Evolutionary conservation across 2,329 filamentous ascomycete genomes (phyloP).

Genomic region (Endoconidiophora laricicola): DNA sequence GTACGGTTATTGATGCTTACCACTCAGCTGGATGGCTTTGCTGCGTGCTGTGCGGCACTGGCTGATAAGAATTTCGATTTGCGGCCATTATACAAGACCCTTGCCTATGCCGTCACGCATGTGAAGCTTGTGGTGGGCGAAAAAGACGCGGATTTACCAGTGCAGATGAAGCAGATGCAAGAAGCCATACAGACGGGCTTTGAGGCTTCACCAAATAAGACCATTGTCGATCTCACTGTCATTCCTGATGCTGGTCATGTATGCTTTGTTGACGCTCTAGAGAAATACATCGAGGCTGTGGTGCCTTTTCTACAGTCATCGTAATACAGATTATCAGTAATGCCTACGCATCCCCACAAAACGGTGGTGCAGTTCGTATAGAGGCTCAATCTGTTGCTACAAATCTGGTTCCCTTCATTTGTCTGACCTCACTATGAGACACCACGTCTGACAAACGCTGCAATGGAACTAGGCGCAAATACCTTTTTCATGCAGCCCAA

Average conservation of each 20-base stretch:
- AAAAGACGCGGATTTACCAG: conserved; percentile 25
- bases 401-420: too few species aligned
- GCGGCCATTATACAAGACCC: conserved; percentile 19
- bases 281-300: conserved; percentile 19
- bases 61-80: conserved; percentile 24
- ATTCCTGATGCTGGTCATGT: conserved; percentile 24
- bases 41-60: conserved; percentile 25
- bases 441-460: too few species aligned
- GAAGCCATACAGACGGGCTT: conserved; percentile 21
- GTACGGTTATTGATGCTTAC: conserved; percentile 22
- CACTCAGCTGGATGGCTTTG: conserved; percentile 25
- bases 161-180: conserved; percentile 24
- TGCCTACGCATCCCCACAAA: too few species aligned
- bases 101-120: conserved; percentile 21
- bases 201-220: conserved; percentile 14
- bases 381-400: too few species aligned
- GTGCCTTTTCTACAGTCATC: conserved; percentile 16
- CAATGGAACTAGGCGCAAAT: too few species aligned
- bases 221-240: conserved; percentile 20
- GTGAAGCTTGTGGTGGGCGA: conserved; percentile 25
- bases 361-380: too few species aligned
- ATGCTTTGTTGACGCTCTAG: conserved; percentile 23
- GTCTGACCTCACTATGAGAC: too few species aligned
- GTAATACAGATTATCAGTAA: too few species aligned
- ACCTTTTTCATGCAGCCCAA: too few species aligned